Base-by-base conservation (phyloP, 1,284 basidiomycete genomes). In the Cystobasidium sp. region DNA sequence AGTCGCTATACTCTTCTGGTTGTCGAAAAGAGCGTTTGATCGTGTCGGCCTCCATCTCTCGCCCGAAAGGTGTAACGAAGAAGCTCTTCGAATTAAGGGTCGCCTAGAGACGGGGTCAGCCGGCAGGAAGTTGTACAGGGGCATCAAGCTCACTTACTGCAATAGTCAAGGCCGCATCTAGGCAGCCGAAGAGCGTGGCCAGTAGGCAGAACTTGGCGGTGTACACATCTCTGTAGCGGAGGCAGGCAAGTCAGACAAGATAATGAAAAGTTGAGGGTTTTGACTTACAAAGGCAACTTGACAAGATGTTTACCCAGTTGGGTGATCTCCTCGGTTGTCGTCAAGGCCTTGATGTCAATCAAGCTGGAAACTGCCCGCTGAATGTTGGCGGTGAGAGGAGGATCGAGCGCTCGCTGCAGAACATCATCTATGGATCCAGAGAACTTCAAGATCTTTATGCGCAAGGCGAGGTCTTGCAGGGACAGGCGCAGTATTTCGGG, bases 401-500 rank as follows among this genome's bases (percentile, higher is more conserved):
- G 95, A 80, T 99, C 96, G 63, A 99, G 84, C 0, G 96, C 95
- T 75, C 87, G 87, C 46, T 89, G 88, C 0, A 99, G 86, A 0
- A 94, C 93, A 75, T 97, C 92, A 81, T 97, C 94, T 73, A 99
- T 94, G 0, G 91, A 90, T 8, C 78, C 78, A 14, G 85, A 84
- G 55, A 98, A 84, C 78, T 92, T 94, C 88, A 99, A 92, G 75
- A 97, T 96, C 84, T 99, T 99, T 84, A 96, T 97, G 64, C 94
- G 90, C 62, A 99, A 85, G 0, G 94, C 93, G 20, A 99, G 87
- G 81, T 98, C 94, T 73, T 96, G 95, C 39, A 99, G 85, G 77
- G 95, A 97, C 4, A 99, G 85, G 31, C 97, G 88, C 83, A 93
- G 89, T 88, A 99, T 99, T 83, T 99, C 96, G 0, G 96, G 97